Base-by-base conservation (phyloP, 495 filamentous ascomycete genomes). In the Amniculicola lignicola region DNA sequence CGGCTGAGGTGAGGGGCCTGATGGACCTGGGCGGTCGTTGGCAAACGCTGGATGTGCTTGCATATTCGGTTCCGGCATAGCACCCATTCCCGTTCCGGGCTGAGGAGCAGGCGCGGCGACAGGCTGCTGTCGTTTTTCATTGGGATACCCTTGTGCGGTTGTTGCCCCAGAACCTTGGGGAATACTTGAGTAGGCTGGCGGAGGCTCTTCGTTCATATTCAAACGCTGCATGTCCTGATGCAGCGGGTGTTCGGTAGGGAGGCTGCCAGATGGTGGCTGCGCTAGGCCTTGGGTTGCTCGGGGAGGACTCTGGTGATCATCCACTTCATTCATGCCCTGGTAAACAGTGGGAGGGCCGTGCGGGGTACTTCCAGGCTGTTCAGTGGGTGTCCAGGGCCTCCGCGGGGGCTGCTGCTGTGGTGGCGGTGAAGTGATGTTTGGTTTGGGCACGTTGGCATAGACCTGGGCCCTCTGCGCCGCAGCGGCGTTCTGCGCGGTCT, bases 311-410 rank as follows among this genome's bases (percentile, higher is more conserved):
- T 68, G 62, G 33, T 67, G 60, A 25, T 67, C 2, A 53, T 57
- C 33, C 54, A 77, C 80, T 57, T 83, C 75, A 35, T 75, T 84
- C 12, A 78, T 75, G 21, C 93, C 93, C 70, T 97, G 93, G 62
- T 96, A 98, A 2, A 94, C 86, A 0, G 89, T 90, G 3, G 93
- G 90, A 27, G 93, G 91, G 0, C 92, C 93, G 76, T 95, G 90
- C 1, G 90, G 91, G 51, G 90, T 82, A 51, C 83, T 85, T 4
- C 88, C 93, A 2, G 93, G 91, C 48, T 85, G 77, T 67, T 98
- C 93, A 23, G 93, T 97, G 0, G 93, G 93, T 15, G 94, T 98
- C 93, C 93, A 98, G 40, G 90, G 90, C 46, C 92, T 79, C 33
- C 79, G 76, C 9, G 81, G 75, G 46, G 77, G 77, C 9, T 74